phyloP scores from a whole-genome alignment of 2,329 filamentous ascomycete species.

The Fusarium sp. region DNA sequence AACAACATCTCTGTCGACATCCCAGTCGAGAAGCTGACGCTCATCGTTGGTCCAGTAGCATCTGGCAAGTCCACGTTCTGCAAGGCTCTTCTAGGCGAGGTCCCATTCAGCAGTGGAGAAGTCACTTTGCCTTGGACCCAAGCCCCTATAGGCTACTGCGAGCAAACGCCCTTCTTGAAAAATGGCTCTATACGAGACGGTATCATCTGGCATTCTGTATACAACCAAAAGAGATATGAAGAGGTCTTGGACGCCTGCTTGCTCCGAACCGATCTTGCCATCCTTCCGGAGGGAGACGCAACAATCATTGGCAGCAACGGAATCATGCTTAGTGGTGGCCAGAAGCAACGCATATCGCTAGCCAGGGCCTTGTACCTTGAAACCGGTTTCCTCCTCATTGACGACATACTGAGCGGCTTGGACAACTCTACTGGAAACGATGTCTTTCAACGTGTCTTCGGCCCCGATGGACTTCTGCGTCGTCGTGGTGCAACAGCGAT shows the following conservation, averaged over 20 bases:
- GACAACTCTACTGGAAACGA: conserved; percentile 3
- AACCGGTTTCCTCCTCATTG: not conserved
- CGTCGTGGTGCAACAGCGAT: no score
- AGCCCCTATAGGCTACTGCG: conserved; percentile 5
- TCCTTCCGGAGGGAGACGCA: not conserved
- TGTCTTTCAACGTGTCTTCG: not conserved
- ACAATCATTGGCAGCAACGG: conserved; percentile 4
- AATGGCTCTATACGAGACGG: conserved; percentile 1
- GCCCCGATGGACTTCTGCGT: no score
- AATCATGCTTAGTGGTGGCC: conserved; percentile 2
- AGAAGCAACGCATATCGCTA: conserved; percentile 8
- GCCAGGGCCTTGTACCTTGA: conserved; percentile 3
- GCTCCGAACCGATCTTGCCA: not conserved
- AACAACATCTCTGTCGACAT: not conserved
- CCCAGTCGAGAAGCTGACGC: not conserved
- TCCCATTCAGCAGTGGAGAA: not conserved
- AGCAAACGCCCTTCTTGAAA: conserved; percentile 4
- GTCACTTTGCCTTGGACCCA: conserved; percentile 1
- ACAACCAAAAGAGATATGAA: not conserved
- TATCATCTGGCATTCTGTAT: conserved; percentile 7
- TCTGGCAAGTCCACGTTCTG: conserved; percentile 2
- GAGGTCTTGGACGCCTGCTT: not conserved
- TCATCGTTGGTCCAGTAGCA: not conserved
- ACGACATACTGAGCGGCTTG: conserved; percentile 1
- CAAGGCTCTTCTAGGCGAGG: conserved; percentile 1